Base-by-base conservation (phyloP, 208 protist genomes). In the Crithidia acanthocephali region DNA sequence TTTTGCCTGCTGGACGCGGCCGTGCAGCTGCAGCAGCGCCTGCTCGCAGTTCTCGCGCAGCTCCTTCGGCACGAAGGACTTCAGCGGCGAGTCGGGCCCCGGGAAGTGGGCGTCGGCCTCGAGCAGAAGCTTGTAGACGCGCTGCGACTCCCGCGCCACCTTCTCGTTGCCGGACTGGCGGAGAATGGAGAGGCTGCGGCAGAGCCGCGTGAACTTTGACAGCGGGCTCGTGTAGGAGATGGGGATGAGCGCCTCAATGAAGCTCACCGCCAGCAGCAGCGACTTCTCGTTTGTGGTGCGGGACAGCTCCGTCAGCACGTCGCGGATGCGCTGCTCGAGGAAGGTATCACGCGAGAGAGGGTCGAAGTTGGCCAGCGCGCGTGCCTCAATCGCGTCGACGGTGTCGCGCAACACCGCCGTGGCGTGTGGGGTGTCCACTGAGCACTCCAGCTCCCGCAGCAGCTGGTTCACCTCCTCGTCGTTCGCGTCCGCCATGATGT, bases 401-500 rank as follows among this genome's bases (percentile, higher is more conserved):
- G 80, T 82, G 59, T 97, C 90, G 11, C 86, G 82, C 64, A 97
- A 68, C 30, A 97, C 88, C 11, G 80, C 85, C 15, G 64, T 48
- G 13, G 85, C 86, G 69, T 92, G 83, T 47, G 83, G 79, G 35
- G 77, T 84, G 33, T 86, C 80, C 25, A 91, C 86, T 1, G 86
- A 90, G 76, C 77, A 81, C 76, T 92, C 79, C 0, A 96, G 74
- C 65, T 96, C 89, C 4, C 75, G 74, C 32, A 96, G 74, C 44
- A 95, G 70, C 72, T 93, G 88, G 50, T 89, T 83, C 44, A 96
- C 79, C 64, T 94, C 88, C 61, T 92, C 87, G 23, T 96, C 89
- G 69, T 80, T 86, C 8, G 77, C 84, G 52, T 94, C 88, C 40
- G 42, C 50, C 25, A 40, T 52, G 37, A 58, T 33, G 45, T 68